These are phyloP conservation scores for Tricharina praecox DNA, from an alignment of 495 filamentous ascomycete species.

Conservation along the genomic window DNA sequence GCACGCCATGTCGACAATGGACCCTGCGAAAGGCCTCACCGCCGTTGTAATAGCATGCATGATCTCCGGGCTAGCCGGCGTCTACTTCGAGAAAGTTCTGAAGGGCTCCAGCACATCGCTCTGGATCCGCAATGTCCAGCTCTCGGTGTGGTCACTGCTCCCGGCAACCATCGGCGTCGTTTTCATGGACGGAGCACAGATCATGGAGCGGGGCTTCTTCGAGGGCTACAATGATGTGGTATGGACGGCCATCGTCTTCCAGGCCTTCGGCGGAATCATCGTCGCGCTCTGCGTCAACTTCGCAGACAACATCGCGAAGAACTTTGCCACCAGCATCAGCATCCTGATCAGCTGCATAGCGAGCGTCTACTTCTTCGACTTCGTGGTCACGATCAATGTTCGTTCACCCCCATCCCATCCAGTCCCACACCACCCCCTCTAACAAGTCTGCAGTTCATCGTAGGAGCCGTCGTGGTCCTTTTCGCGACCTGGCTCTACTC, in stretches of 20 bases:
- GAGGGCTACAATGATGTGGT: conserved; percentile 84
- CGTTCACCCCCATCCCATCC: conserved; percentile 24
- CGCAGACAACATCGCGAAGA: conserved; percentile 77
- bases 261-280: conserved; percentile 67
- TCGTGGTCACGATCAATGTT: conserved; percentile 53
- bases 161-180: conserved; percentile 72
- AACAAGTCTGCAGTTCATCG: conserved; percentile 44
- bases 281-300: conserved; percentile 74
- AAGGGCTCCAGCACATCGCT: conserved; percentile 64
- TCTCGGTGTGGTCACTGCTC: conserved; percentile 81
- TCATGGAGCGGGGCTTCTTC: conserved; percentile 74
- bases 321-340: conserved; percentile 78
- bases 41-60: conserved; percentile 60
- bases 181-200: conserved; percentile 67
- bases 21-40: conserved; percentile 56
- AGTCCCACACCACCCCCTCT: background rate
- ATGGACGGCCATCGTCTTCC: conserved; percentile 66
- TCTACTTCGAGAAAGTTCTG: conserved; percentile 90
- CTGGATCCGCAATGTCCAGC: conserved; percentile 88
- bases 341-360: conserved; percentile 70
- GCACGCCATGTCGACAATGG: conserved; percentile 44
- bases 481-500: conserved; percentile 75
- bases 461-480: conserved; percentile 62
- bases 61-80: conserved; percentile 67
- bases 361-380: conserved; percentile 71